Percentiles rank a stretch among this genome's conserved stretches.
phyloP scores from a whole-genome alignment of 805 yeast species.

The Ogataea saltuana region DNA sequence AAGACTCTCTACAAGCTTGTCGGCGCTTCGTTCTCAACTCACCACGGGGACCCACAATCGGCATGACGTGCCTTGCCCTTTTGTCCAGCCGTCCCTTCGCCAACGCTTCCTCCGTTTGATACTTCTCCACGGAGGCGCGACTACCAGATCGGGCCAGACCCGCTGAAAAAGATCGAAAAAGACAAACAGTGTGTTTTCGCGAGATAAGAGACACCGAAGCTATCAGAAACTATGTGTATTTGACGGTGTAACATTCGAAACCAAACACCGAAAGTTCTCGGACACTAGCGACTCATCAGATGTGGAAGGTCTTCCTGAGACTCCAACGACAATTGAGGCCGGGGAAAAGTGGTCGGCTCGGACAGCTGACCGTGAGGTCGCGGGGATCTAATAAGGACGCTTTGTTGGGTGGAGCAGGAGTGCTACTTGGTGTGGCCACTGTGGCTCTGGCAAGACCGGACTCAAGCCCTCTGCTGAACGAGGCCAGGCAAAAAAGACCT shows the following conservation, averaged over 20 bases:
- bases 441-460: neutral
- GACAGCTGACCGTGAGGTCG: neutral
- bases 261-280: neutral
- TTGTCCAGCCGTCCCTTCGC: neutral
- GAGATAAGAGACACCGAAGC: neutral
- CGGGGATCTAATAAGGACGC: neutral
- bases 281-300: neutral
- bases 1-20: constrained; percentile 6
- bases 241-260: neutral
- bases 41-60: neutral
- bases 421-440: constrained; percentile 8
- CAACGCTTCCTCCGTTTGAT: neutral
- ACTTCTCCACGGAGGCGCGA: neutral
- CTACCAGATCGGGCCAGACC: neutral
- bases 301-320: constrained; percentile 2
- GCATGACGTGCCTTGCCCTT: neutral
- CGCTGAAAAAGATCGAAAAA: constrained; percentile 1
- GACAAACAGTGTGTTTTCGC: too few relatives aligned
- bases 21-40: neutral
- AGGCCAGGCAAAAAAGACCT: constrained; percentile 17
- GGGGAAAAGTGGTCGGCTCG: neutral
- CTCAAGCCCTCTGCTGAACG: constrained; percentile 17
- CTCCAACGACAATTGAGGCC: neutral
- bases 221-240: neutral
- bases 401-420: constrained; percentile 7